phyloP scores from a whole-genome alignment of 2,329 filamentous ascomycete genomes.

The Blastomyces silverae region DNA sequence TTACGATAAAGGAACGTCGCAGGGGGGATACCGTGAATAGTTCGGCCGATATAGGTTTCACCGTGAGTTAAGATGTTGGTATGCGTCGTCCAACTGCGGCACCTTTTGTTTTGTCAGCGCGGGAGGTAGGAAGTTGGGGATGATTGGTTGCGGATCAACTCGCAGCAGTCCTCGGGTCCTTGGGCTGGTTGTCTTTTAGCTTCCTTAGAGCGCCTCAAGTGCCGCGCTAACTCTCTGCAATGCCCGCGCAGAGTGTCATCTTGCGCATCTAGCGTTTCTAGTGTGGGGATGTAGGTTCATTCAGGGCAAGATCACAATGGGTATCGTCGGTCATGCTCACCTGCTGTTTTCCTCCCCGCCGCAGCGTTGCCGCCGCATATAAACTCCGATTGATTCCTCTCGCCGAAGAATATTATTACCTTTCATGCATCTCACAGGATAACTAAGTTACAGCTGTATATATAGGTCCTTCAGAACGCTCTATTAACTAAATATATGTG shows the following conservation, averaged over 20 bases:
- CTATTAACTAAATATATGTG: background rate
- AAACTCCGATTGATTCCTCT: background rate
- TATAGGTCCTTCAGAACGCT: background rate
- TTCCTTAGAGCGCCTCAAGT: background rate
- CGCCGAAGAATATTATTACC: background rate
- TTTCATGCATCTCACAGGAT: background rate
- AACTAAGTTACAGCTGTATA: background rate
- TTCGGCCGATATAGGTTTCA: background rate
- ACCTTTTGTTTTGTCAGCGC: background rate
- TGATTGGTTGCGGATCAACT: conserved; percentile 4
- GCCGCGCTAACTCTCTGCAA: background rate
- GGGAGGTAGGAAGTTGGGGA: background rate
- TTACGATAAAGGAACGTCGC: background rate
- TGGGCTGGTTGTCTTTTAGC: background rate
- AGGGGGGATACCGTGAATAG: background rate
- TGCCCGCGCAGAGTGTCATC: background rate
- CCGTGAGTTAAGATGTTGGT: background rate
- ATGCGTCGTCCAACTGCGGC: background rate
- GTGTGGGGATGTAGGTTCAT: background rate
- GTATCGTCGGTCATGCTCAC: background rate
- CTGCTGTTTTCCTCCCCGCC: background rate
- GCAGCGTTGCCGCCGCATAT: background rate
- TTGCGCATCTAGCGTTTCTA: background rate
- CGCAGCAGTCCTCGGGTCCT: background rate
- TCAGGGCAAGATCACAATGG: background rate